Evolutionary conservation across 2,329 filamentous ascomycete genomes (phyloP), one percentile per base, ranked within the genome.

Genomic region (Onygenales sp.): DNA sequence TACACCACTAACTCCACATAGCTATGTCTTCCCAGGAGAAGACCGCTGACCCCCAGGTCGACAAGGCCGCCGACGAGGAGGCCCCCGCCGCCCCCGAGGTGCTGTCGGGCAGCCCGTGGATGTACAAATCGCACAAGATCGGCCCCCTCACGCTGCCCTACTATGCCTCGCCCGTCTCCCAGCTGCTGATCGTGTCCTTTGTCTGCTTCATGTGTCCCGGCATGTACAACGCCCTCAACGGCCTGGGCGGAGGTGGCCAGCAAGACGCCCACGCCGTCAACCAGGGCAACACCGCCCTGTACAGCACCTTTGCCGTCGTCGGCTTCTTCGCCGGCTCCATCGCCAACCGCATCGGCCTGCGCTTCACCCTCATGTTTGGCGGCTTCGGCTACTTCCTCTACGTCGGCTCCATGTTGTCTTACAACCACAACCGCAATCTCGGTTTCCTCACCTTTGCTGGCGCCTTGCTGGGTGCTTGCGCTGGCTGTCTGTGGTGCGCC

Each of bases 201-300:
- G 83, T 86, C 49, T 86, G 83, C 65, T 86, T 87, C 74, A 66
- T 87, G 56, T 87, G 84, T 65, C 84, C 84, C 0, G 84, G 84
- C 61, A 86, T 87, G 82, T 87, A 81, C 74, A 87, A 87, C 63
- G 82, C 84, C 17, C 71, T 87, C 54, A 74, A 73, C 56, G 84
- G 84, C 56, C 72, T 87, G 37, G 84, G 84, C 54, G 84, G 82
- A 54, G 83, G 75, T 65, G 84, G 83, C 47, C 79, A 80, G 61
- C 65, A 82, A 57, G 73, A 83, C 63, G 57, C 71, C 7, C 77
- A 73, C 27, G 83, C 79, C 53, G 76, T 80, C 61, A 85, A 86
- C 66, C 79, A 85, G 61, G 82, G 85, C 62, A 85, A 82, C 66
- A 83, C 82, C 4, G 86, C 85, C 21, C 71, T 90, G 49, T 88